Evolutionary conservation across 1,284 basidiomycete species (phyloP).

Genomic region (Dichomitus squalens): DNA sequence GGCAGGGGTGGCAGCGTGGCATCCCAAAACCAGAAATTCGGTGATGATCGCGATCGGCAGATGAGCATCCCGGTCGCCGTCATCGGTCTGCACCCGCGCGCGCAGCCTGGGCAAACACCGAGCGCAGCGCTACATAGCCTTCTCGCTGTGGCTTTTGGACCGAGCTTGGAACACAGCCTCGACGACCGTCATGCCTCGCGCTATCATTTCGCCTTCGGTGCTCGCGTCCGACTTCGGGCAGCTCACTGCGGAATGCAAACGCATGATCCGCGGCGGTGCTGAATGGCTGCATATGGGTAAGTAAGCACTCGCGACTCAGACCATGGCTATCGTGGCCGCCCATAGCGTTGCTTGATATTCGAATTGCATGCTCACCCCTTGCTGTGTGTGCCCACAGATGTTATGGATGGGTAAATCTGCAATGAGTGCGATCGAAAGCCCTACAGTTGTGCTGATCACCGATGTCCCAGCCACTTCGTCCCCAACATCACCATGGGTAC

Average conservation of each 20-base stretch:
- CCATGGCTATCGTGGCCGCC: background rate
- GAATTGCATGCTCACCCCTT: background rate
- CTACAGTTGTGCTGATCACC: constrained; percentile 21
- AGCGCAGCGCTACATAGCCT: too few species aligned
- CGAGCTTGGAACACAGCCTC: too few species aligned
- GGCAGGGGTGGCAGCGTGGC: background rate
- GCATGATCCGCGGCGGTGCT: constrained; percentile 90
- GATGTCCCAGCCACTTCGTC: constrained; percentile 83
- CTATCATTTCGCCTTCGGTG: constrained; percentile 90
- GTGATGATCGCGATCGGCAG: too few species aligned
- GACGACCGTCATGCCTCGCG: constrained; percentile 73
- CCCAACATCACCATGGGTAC: constrained; percentile 96
- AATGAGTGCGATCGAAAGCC: background rate
- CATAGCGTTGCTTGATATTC: background rate
- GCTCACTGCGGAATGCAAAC: constrained; percentile 87
- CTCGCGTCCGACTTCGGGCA: constrained; percentile 95
- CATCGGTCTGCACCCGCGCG: background rate
- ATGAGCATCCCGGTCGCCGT: too few species aligned
- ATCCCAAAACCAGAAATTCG: too few species aligned
- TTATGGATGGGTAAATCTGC: constrained; percentile 87
- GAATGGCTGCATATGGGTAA: constrained; percentile 97
- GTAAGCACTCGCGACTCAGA: constrained; percentile 28
- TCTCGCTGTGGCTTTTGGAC: too few species aligned
- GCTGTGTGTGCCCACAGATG: constrained; percentile 67
- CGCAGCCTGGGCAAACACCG: background rate